Conservation (phyloP, 225 moss, liverwort and hornwort species). For the Lunularia cruciata region DNA sequence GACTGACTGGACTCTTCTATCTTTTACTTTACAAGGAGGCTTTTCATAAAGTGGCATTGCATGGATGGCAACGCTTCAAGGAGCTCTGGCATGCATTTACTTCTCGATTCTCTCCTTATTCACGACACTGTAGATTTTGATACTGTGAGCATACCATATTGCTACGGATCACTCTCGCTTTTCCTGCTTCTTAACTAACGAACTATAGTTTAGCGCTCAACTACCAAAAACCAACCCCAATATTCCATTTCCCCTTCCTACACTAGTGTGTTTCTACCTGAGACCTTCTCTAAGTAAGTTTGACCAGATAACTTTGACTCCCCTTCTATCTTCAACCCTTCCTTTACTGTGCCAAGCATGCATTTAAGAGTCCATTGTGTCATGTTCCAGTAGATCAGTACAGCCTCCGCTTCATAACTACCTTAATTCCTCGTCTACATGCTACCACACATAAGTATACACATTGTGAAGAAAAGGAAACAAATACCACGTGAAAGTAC, state of each 20-base stretch:
- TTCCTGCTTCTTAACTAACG: not conserved
- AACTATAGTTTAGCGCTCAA: not conserved
- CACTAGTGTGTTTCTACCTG: too few relatives aligned
- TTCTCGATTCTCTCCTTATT: not conserved
- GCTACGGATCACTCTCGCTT: not conserved
- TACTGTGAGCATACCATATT: not conserved
- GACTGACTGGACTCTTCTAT: not conserved
- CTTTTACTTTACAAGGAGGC: constrained; percentile 1
- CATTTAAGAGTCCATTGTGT: not conserved
- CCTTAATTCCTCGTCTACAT: not conserved
- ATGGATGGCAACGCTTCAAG: not conserved
- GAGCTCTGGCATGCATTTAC: constrained; percentile 4
- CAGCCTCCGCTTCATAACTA: not conserved
- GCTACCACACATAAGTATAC: not conserved
- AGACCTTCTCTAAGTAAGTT: not conserved
- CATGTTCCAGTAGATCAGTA: not conserved
- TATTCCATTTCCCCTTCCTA: not conserved
- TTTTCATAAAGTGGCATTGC: constrained; percentile 1
- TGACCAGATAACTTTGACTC: not conserved
- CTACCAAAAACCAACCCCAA: not conserved
- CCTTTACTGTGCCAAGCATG: not conserved
- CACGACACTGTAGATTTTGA: not conserved
- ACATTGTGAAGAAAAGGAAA: not conserved
- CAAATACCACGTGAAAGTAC: not conserved
- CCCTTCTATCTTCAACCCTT: too few relatives aligned